Evolutionary conservation across 345 rosid genomes (phyloP).

Genomic region (Hevea brasiliensis): DNA sequence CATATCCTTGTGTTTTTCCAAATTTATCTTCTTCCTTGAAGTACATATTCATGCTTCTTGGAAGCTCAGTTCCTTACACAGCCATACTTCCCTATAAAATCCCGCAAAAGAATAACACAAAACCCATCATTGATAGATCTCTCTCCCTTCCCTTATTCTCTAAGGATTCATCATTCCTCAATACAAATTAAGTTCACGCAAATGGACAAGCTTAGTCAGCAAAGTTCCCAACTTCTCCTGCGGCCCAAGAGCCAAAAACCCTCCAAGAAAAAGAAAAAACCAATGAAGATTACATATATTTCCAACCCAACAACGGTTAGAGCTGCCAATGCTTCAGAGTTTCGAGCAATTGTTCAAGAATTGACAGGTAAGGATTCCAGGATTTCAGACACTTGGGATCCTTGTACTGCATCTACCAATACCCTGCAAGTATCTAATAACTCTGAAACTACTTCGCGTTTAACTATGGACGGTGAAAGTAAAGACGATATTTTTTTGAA

Average conservation of each 20-base stretch:
- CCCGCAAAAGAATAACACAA: too few species aligned
- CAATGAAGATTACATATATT: slow-evolving; percentile 45
- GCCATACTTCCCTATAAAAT: too few species aligned
- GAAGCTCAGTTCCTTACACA: too few species aligned
- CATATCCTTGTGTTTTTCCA: too few species aligned
- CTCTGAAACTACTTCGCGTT: background rate
- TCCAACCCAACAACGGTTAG: slow-evolving; percentile 47
- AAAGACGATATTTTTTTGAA: background rate
- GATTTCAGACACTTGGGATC: background rate
- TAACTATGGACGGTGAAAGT: background rate
- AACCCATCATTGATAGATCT: too few species aligned
- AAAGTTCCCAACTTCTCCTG: background rate
- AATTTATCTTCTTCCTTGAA: too few species aligned
- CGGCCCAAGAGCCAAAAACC: slow-evolving; percentile 7
- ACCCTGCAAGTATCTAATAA: background rate
- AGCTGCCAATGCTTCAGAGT: slow-evolving; percentile 42
- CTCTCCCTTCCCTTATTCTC: too few species aligned
- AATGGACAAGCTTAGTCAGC: slow-evolving; percentile 1
- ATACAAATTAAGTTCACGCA: too few species aligned
- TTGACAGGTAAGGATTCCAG: slow-evolving; percentile 46
- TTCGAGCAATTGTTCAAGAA: slow-evolving; percentile 47
- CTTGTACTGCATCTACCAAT: background rate
- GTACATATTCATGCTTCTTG: too few species aligned
- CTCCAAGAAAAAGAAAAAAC: slow-evolving; percentile 29
- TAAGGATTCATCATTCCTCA: too few species aligned